Evolutionary conservation across 2,329 filamentous ascomycete species (phyloP).

Genomic region (Apiospora saccharicola): DNA sequence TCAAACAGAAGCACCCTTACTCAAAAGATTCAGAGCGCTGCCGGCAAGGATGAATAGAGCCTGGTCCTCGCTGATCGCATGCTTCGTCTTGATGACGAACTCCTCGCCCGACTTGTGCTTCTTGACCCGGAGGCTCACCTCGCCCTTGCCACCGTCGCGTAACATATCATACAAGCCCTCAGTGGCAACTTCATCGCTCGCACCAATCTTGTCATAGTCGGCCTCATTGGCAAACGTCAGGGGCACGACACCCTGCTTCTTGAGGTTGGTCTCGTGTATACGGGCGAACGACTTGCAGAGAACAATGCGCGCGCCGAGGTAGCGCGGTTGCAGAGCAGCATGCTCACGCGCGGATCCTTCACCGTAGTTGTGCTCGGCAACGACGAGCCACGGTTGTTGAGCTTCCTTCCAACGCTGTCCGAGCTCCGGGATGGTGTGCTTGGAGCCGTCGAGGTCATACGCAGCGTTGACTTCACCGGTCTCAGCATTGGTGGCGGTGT

Average conservation of each 20-base stretch:
- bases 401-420: slow-evolving; percentile 82
- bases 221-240: slow-evolving; percentile 87
- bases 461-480: slow-evolving; percentile 93
- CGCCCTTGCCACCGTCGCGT: slow-evolving; percentile 76
- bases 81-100: slow-evolving; percentile 78
- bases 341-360: slow-evolving; percentile 91
- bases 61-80: slow-evolving; percentile 90
- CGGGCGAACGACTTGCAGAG: slow-evolving; percentile 87
- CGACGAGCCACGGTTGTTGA: slow-evolving; percentile 85
- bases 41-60: slow-evolving; percentile 91
- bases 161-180: slow-evolving; percentile 86
- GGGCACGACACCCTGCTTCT: slow-evolving; percentile 97
- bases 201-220: slow-evolving; percentile 85
- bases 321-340: slow-evolving; percentile 88
- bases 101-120: slow-evolving; percentile 69
- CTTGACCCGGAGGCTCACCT: slow-evolving; percentile 72
- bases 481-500: slow-evolving; percentile 90
- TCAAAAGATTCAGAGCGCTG: slow-evolving; percentile 89
- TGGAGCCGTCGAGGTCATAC: slow-evolving; percentile 82
- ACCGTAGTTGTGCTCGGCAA: slow-evolving; percentile 97
- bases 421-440: slow-evolving; percentile 84
- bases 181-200: slow-evolving; percentile 84
- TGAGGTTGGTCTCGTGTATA: slow-evolving; percentile 94
- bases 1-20: slow-evolving; percentile 42
- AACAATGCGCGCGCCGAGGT: slow-evolving; percentile 84